Evolutionary conservation across 495 filamentous ascomycete species (phyloP).

Genomic region (Corynascus novoguineensis): DNA sequence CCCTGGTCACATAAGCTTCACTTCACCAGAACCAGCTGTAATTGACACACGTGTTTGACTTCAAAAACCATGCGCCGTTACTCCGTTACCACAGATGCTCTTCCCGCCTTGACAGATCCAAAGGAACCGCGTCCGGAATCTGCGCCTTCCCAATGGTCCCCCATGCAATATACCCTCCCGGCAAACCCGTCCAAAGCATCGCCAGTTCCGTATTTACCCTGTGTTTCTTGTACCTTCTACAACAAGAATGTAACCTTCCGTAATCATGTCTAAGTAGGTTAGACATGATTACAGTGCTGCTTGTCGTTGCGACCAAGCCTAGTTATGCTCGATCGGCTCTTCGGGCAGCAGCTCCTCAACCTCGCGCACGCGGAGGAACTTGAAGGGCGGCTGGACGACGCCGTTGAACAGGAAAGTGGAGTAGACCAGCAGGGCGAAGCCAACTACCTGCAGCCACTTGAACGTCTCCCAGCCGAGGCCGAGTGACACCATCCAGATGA

Average conservation of each 20-base stretch:
- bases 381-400: conserved; percentile 72
- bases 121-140: background rate
- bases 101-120: background rate
- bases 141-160: background rate
- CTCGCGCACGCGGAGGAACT: conserved; percentile 47
- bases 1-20: too few species aligned
- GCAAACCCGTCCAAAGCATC: background rate
- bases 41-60: too few species aligned
- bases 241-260: too few species aligned
- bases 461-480: conserved; percentile 95
- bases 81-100: background rate
- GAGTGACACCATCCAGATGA: conserved; percentile 95
- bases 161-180: background rate
- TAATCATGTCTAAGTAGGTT: too few species aligned
- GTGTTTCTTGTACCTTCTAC: too few species aligned
- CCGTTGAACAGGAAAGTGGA: conserved; percentile 98
- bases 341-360: conserved; percentile 72
- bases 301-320: conserved; percentile 14
- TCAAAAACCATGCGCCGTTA: background rate
- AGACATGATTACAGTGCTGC: too few species aligned
- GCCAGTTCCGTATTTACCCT: background rate
- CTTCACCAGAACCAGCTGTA: too few species aligned
- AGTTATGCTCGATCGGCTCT: conserved; percentile 74
- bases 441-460: conserved; percentile 92
- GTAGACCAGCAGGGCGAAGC: conserved; percentile 86